Evolutionary conservation across 2,329 filamentous ascomycete species (phyloP), one percentile per base, ranked within the genome.

Genomic region (Colletotrichum sp.): DNA sequence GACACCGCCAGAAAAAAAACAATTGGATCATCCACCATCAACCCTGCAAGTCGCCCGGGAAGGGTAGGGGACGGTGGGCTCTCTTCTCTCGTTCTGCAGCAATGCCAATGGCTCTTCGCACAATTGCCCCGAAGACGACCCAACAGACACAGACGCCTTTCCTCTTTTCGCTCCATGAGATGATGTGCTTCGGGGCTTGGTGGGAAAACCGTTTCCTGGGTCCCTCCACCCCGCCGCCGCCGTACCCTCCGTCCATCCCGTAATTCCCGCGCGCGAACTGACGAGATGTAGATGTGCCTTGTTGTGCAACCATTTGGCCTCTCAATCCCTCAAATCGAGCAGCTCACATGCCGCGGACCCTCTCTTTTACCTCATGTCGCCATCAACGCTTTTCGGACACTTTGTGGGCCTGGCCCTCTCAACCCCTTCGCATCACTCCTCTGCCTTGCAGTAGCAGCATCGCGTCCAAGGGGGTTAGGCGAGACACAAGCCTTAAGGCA

Each of bases 231-330:
- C 57, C 28, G 59, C 34, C 52, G 34, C 34, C 48, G 32, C 60
- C 32, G 22, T 34, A n/a, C n/a, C 62, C 32, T 69, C 74, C 65
- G 64, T 32, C 71, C 70, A 69, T 76, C 64, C 74, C 70, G 70
- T 68, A 76, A 68, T 65, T 73, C 70, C 74, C 74, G 74, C 74
- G 73, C 70, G 74, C 57, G 63, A 69, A 60, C 10, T 72, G 68
- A 60, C 18, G 60, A 66, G 60, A 48, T 70, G 39, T 48, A 66
- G 60, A 48, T 70, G 39, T 48, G 36, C 24, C n/a, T 60, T 32
- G 57, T 60, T 32, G 57, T 60, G 30, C 26, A 36, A 63, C 22
- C 24, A 22, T 52, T 52, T 48, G 65, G 32, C 26, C 26, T 70
- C 16, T 52, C 22, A 13, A n/a, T 26, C 39, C 15, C 26, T 59